Conservation (phyloP, 495 filamentous ascomycete species). For the Bacidia gigantensis region DNA sequence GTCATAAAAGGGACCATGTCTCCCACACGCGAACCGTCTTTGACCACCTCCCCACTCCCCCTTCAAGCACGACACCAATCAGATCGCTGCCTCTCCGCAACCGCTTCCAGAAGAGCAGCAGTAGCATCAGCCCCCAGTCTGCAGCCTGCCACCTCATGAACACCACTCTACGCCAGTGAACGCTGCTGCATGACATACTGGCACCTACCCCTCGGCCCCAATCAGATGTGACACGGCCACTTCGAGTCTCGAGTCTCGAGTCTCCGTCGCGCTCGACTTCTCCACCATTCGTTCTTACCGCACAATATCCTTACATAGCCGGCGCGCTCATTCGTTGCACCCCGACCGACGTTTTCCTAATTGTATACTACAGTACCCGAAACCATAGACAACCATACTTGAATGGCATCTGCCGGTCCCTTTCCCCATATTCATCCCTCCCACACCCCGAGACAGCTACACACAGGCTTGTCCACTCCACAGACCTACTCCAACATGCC, state of each 20-base stretch:
- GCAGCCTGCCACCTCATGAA: background rate
- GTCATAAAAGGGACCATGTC: background rate
- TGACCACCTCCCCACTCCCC: background rate
- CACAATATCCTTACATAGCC: no score
- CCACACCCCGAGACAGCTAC: background rate
- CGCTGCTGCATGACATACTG: background rate
- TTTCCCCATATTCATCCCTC: background rate
- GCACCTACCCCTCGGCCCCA: background rate
- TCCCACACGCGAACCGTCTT: background rate
- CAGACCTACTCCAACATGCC: background rate
- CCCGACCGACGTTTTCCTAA: no score
- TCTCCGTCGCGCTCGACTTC: background rate
- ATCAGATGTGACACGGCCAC: background rate
- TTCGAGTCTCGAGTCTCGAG: background rate
- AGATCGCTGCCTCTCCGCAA: background rate
- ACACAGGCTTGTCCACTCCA: background rate
- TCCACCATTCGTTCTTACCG: background rate
- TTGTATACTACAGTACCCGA: no score
- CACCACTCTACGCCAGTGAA: no score
- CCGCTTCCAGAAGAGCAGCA: background rate
- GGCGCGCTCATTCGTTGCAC: no score
- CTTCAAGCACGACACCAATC: background rate
- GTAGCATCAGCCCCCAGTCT: background rate
- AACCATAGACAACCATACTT: no score
- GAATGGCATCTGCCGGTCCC: background rate